These are phyloP conservation scores for Rugonectria rugulosa DNA, from an alignment of 2,329 filamentous ascomycete species.

Conservation along the genomic window DNA sequence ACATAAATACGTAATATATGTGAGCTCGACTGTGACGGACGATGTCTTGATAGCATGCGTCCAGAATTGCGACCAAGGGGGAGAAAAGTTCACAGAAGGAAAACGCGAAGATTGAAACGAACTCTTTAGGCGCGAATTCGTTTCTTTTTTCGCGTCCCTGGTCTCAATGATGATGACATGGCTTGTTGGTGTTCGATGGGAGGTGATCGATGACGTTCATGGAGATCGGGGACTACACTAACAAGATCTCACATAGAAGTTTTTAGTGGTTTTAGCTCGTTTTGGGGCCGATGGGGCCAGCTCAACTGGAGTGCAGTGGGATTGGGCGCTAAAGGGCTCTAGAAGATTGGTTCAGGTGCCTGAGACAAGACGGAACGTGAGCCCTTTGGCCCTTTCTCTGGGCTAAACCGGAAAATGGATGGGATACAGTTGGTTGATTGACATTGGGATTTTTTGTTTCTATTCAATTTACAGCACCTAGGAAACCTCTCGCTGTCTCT, in stretches of 20 bases:
- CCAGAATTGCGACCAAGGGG: neutral
- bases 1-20: neutral
- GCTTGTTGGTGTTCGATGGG: slow-evolving; percentile 39
- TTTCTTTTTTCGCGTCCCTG: slow-evolving; percentile 4
- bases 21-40: neutral
- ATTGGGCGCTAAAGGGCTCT: neutral
- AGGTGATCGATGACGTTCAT: slow-evolving; percentile 40
- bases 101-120: neutral
- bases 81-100: neutral
- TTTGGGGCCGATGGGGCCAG: too few relatives aligned
- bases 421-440: too few relatives aligned
- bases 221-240: slow-evolving; percentile 39
- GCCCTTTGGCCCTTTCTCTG: neutral
- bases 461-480: too few relatives aligned
- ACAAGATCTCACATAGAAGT: slow-evolving; percentile 32
- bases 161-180: slow-evolving; percentile 35
- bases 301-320: neutral
- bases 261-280: too few relatives aligned
- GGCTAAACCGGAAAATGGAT: too few relatives aligned
- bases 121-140: slow-evolving; percentile 3
- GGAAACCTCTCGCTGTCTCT: too few relatives aligned
- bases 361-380: neutral
- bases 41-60: neutral
- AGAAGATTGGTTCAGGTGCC: neutral
- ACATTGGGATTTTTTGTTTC: too few relatives aligned